Conservation (phyloP, 371 early-diverging fungal genomes). For the Rhizopus stolonifer region DNA sequence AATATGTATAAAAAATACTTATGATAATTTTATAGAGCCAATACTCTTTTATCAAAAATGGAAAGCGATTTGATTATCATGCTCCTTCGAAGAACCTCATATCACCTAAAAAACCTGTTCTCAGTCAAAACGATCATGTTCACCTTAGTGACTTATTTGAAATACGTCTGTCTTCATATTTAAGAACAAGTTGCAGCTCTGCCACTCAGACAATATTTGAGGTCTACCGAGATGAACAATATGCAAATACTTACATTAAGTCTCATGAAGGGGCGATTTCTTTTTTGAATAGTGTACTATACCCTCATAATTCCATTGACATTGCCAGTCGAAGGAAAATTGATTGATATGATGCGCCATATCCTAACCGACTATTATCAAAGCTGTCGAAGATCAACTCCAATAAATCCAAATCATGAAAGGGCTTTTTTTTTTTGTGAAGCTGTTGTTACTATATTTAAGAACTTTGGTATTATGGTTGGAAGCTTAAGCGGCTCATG, state of each 20-base stretch:
- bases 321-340: slow-evolving; percentile 8
- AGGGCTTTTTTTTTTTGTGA: slow-evolving; percentile 12
- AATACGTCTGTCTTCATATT: slow-evolving; percentile 7
- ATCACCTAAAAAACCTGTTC: slow-evolving; percentile 12
- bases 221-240: neutral
- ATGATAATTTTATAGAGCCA: slow-evolving; percentile 5
- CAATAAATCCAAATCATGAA: slow-evolving; percentile 4
- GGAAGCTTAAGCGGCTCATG: slow-evolving; percentile 7
- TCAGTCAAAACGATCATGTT: slow-evolving; percentile 7
- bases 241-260: slow-evolving; percentile 7
- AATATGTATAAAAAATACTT: neutral
- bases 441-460: slow-evolving; percentile 2
- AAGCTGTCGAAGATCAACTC: slow-evolving; percentile 8
- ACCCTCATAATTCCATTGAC: neutral
- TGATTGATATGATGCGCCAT: slow-evolving; percentile 17
- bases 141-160: slow-evolving; percentile 3
- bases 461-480: slow-evolving; percentile 6
- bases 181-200: neutral
- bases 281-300: slow-evolving; percentile 3
- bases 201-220: neutral
- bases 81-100: slow-evolving; percentile 7
- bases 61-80: slow-evolving; percentile 7
- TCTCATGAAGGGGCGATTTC: slow-evolving; percentile 8
- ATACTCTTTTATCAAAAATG: slow-evolving; percentile 10
- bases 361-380: slow-evolving; percentile 12